Conservation (phyloP, 2,329 filamentous ascomycete species). For the Talaromyces islandicus region DNA sequence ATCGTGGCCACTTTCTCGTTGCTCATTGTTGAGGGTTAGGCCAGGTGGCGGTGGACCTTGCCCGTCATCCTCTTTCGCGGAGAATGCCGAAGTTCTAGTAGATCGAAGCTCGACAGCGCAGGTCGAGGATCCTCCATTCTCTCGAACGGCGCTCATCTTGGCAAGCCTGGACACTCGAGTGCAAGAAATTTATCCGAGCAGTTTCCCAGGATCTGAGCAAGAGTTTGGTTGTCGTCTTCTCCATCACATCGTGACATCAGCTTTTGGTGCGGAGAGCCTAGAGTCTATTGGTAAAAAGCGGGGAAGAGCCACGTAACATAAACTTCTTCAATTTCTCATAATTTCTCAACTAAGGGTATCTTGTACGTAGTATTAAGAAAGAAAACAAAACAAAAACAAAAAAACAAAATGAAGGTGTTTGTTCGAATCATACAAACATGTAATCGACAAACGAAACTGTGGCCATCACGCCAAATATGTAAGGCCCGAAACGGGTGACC, state of each 20-base stretch:
- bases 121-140: not conserved
- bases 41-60: not conserved
- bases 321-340: not conserved
- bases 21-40: not conserved
- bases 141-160: not conserved
- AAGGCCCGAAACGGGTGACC: not conserved
- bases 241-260: not conserved
- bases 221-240: not conserved
- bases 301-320: not conserved
- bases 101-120: not conserved
- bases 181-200: not conserved
- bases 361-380: not conserved
- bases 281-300: not conserved
- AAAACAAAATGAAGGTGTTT: not conserved
- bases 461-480: not conserved
- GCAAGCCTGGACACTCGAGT: not conserved
- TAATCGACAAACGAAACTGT: not conserved
- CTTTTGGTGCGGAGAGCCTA: not conserved
- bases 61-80: not conserved
- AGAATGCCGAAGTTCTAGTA: not conserved
- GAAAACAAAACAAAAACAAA: not conserved
- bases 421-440: not conserved
- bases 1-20: not conserved
- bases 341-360: not conserved
- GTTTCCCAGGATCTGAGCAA: not conserved